These are phyloP conservation scores for Madurella mycetomatis DNA, from an alignment of 2,329 filamentous ascomycete genomes.

Conservation along the genomic window DNA sequence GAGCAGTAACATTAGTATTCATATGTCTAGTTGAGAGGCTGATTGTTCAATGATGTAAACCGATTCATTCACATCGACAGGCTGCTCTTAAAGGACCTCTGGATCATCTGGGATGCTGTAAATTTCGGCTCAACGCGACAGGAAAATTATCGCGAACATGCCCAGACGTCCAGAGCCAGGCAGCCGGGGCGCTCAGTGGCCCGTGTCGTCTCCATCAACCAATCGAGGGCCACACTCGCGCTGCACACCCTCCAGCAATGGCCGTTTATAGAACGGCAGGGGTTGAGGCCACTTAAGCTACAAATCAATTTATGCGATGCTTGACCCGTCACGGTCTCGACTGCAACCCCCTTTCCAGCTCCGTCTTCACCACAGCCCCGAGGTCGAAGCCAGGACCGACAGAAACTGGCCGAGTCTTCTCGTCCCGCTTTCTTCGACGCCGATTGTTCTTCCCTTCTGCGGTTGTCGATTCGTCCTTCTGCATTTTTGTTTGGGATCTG, in stretches of 20 bases:
- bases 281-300: conserved; percentile 26
- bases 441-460: conserved; percentile 10
- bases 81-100: background rate
- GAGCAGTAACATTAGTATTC: too few species aligned
- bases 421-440: conserved; percentile 5
- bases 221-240: background rate
- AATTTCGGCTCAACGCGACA: background rate
- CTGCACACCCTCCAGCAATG: conserved; percentile 2
- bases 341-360: conserved; percentile 20
- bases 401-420: conserved; percentile 13
- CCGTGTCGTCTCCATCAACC: background rate
- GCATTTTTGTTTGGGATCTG: conserved; percentile 23
- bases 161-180: background rate
- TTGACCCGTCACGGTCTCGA: conserved; percentile 13
- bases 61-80: too few species aligned
- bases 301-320: conserved; percentile 21
- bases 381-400: conserved; percentile 17
- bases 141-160: background rate
- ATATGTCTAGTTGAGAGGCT: too few species aligned
- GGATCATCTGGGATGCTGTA: background rate
- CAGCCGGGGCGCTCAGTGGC: background rate
- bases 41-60: too few species aligned
- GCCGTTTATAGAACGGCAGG: conserved; percentile 10
- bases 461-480: conserved; percentile 14
- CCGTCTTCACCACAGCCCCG: conserved; percentile 11